Evolutionary conservation across 1,284 basidiomycete species (phyloP).

Genomic region (Rhodotorula sp.): DNA sequence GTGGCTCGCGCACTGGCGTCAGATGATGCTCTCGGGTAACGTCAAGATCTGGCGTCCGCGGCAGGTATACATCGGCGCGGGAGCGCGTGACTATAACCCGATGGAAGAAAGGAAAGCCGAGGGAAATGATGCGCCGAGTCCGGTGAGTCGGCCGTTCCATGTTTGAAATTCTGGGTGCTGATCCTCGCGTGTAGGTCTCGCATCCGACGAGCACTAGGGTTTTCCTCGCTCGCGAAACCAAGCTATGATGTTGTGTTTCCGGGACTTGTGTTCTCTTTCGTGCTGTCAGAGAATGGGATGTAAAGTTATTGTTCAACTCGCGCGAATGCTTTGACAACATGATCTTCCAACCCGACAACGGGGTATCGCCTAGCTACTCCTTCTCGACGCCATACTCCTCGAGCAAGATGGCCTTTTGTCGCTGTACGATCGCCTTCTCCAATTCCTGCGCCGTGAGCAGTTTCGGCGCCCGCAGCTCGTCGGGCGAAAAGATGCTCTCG

Average conservation of each 20-base stretch:
- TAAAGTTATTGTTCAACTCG: too few relatives aligned
- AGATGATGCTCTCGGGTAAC: conserved; percentile 86
- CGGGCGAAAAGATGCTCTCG: conserved; percentile 70
- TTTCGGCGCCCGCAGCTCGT: conserved; percentile 69
- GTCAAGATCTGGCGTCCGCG: conserved; percentile 85
- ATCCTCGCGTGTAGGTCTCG: conserved; percentile 18
- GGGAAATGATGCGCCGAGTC: conserved; percentile 46
- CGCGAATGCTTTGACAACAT: too few relatives aligned
- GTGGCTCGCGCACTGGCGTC: conserved; percentile 39
- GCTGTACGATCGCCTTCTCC: conserved; percentile 69
- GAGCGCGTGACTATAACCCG: conserved; percentile 68
- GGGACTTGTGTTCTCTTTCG: neutral
- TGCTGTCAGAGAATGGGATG: too few relatives aligned
- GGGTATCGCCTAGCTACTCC: neutral
- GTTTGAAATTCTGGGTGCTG: neutral
- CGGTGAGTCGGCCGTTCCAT: conserved; percentile 16
- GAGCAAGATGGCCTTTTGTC: conserved; percentile 77
- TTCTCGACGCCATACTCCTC: conserved; percentile 62
- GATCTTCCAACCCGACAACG: neutral
- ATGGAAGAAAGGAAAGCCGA: conserved; percentile 60
- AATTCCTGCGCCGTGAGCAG: conserved; percentile 73
- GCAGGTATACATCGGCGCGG: conserved; percentile 74
- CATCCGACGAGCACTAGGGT: conserved; percentile 39
- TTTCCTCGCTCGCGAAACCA: conserved; percentile 33
- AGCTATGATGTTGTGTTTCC: neutral